Conservation (phyloP, 2,329 filamentous ascomycete species). For the Colletotrichum tropicicola region DNA sequence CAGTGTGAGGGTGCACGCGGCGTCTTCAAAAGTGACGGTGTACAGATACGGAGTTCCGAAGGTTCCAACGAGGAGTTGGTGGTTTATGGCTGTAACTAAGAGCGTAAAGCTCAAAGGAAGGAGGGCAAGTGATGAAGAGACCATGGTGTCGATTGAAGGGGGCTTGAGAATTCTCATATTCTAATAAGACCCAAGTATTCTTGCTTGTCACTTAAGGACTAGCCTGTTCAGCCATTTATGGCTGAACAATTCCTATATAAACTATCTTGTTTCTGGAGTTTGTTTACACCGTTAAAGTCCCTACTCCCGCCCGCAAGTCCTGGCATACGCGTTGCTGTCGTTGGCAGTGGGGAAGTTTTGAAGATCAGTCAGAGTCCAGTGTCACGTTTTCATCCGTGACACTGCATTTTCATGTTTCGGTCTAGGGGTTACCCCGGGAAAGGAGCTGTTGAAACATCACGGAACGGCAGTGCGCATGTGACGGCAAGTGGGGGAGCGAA, state of each 20-base stretch:
- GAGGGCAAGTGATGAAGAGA: not conserved
- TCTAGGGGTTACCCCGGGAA: too few relatives aligned
- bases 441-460: not conserved
- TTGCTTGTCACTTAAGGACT: too few relatives aligned
- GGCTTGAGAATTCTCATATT: too few relatives aligned
- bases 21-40: constrained; percentile 3
- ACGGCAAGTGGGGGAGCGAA: too few relatives aligned
- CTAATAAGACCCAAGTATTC: too few relatives aligned
- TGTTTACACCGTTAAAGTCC: too few relatives aligned
- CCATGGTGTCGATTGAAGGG: too few relatives aligned
- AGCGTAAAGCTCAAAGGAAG: not conserved
- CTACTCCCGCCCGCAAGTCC: not conserved
- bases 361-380: not conserved
- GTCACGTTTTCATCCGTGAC: not conserved
- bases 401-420: too few relatives aligned
- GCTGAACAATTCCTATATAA: too few relatives aligned
- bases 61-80: not conserved
- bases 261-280: too few relatives aligned
- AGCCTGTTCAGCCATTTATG: too few relatives aligned
- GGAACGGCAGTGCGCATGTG: not conserved
- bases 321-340: not conserved
- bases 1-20: not conserved
- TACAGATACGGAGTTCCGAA: constrained; percentile 4
- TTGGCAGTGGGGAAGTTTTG: not conserved
- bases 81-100: not conserved